phyloP scores from a whole-genome alignment of 2,329 filamentous ascomycete genomes.

The Simplicillium aogashimaense region DNA sequence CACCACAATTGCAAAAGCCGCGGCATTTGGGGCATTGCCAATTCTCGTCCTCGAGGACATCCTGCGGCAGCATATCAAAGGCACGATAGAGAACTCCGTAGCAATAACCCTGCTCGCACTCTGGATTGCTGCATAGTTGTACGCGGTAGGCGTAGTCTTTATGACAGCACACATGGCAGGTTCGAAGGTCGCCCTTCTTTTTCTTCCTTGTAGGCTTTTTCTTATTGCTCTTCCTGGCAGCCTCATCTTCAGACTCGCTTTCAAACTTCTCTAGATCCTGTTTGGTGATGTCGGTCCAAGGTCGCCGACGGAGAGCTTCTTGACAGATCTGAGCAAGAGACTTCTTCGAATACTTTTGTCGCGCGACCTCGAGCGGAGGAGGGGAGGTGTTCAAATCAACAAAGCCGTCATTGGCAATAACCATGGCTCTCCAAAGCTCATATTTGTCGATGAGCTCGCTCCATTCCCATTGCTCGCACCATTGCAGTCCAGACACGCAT shows the following conservation, averaged over 20 bases:
- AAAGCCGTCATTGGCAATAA: conserved; percentile 63
- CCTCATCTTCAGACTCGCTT: conserved; percentile 47
- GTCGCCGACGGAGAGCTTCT: conserved; percentile 68
- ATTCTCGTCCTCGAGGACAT: conserved; percentile 66
- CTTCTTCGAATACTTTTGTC: conserved; percentile 59
- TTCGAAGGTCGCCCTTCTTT: conserved; percentile 43
- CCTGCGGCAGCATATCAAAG: conserved; percentile 81
- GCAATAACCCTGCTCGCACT: conserved; percentile 72
- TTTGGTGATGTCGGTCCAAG: conserved; percentile 74
- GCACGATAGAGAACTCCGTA: conserved; percentile 89
- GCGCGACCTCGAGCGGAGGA: conserved; percentile 59
- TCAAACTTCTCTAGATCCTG: conserved; percentile 37
- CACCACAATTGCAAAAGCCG: conserved; percentile 77
- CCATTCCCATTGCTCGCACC: conserved; percentile 93
- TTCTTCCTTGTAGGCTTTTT: conserved; percentile 46
- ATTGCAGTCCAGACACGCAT: conserved; percentile 75
- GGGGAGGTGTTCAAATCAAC: conserved; percentile 58
- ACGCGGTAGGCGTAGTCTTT: conserved; percentile 78
- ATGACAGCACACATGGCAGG: conserved; percentile 77
- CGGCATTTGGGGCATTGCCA: conserved; percentile 88
- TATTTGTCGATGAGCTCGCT: conserved; percentile 66
- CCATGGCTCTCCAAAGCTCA: conserved; percentile 70
- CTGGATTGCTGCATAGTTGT: conserved; percentile 60
- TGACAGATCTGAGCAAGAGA: conserved; percentile 90
- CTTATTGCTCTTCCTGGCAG: conserved; percentile 50